Conservation (phyloP, 78 protist species). For the Polysphondylium violaceum region DNA sequence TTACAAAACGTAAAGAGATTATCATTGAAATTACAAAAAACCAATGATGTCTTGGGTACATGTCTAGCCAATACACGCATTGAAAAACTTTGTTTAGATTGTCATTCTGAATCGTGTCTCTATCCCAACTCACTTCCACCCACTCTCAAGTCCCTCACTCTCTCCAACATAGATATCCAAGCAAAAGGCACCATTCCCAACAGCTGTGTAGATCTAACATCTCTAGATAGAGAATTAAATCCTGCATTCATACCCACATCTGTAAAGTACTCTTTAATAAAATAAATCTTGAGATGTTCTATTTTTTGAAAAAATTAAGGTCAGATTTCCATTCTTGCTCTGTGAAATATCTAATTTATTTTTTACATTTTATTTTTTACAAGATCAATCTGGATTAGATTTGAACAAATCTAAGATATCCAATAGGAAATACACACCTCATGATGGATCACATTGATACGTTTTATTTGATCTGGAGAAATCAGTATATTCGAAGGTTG, state of each 20-base stretch:
- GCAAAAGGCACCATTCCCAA: neutral
- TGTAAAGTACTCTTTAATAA: neutral
- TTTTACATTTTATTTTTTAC: too few relatives aligned
- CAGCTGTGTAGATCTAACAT: neutral
- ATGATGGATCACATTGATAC: too few relatives aligned
- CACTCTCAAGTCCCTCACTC: neutral
- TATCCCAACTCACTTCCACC: neutral
- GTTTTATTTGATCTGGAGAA: neutral
- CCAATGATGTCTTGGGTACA: neutral
- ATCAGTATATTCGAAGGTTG: neutral
- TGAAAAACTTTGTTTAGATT: neutral
- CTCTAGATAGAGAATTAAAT: neutral
- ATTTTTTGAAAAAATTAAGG: too few relatives aligned
- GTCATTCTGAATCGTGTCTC: neutral
- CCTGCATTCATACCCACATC: neutral
- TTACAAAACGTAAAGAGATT: neutral
- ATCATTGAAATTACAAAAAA: neutral
- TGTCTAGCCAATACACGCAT: neutral
- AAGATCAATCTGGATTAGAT: too few relatives aligned
- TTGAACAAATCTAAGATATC: too few relatives aligned
- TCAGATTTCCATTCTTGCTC: too few relatives aligned
- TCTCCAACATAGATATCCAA: neutral
- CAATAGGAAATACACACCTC: too few relatives aligned
- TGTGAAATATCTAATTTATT: too few relatives aligned
- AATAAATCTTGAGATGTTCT: neutral